Conservation (phyloP, 768 basidiomycete species). For the Udeniomyces megalosporus region DNA sequence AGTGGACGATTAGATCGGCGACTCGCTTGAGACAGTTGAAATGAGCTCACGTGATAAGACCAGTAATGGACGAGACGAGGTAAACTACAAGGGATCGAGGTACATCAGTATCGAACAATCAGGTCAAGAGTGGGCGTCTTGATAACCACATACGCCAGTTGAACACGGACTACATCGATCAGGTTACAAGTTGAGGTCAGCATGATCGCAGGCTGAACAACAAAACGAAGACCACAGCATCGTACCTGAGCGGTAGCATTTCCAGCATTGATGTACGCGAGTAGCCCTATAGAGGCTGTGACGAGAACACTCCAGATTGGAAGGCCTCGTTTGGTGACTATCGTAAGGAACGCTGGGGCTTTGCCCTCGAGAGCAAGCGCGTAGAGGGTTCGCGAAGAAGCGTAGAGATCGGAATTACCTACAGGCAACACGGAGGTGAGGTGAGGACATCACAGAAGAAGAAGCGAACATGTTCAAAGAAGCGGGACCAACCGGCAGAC, state of each 20-base stretch:
- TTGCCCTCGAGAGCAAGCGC: constrained; percentile 26
- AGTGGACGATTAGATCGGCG: too few relatives aligned
- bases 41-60: constrained; percentile 28
- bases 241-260: neutral
- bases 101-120: too few relatives aligned
- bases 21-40: too few relatives aligned
- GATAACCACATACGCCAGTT: constrained; percentile 4
- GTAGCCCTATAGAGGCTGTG: constrained; percentile 21
- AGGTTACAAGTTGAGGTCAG: too few relatives aligned
- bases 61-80: constrained; percentile 27
- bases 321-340: constrained; percentile 26
- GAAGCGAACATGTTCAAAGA: neutral
- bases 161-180: too few relatives aligned
- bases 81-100: too few relatives aligned
- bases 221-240: too few relatives aligned
- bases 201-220: too few relatives aligned
- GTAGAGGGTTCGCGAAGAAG: constrained; percentile 25
- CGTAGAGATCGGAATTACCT: constrained; percentile 27
- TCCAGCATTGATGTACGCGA: constrained; percentile 13
- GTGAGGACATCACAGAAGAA: too few relatives aligned
- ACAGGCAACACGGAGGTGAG: constrained; percentile 28
- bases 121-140: neutral
- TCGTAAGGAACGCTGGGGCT: constrained; percentile 24
- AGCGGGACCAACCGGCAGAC: constrained; percentile 23
- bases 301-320: constrained; percentile 20